Base-by-base conservation (phyloP, 108 stramenopile genomes). In the Epithemia pelagica region DNA sequence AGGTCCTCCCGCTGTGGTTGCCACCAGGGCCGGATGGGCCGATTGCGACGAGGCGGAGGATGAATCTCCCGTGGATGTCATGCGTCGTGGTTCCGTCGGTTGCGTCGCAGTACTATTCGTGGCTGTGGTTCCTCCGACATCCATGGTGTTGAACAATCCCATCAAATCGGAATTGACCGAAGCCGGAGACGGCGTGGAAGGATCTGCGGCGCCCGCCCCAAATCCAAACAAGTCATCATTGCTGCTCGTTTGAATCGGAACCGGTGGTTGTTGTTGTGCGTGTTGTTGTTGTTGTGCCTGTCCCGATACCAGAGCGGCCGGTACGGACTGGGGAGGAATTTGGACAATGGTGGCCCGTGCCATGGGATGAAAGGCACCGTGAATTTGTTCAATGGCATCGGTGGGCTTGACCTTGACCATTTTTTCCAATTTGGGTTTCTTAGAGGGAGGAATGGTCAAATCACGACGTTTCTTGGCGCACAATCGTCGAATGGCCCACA, bases 401-500 rank as follows among this genome's bases (percentile, higher is more conserved):
- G 62, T 26, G 33, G 24, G 33, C 37, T 63, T 28, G 31, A 51
- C 26, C 30, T 33, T 33, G 22, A 51, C 21, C 33, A 26, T 30
- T 37, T 31, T 31, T 46, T 30, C 29, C 62, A 30, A 21, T 7
- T 61, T n/a, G 61, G 24, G 61, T 15, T 26, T 27, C 31, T 61
- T 61, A 8, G 61, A 27, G 5, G 21, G 21, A 3, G 61, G 29
- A 30, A 28, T 66, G 18, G 24, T 19, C 53, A 83, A 29, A 52
- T 71, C 52, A 18, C 77, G 69, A 24, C 84, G 80, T 51, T 75
- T 68, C 29, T 78, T 65, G 22, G 70, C 71, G 55, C 84, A 85
- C 20, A 79, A 29, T 25, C 86, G 82, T 59, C 89, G 82, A 62
- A 81, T 75, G 51, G 58, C 30, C 59, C 80, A 91, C 51, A 91